Evolutionary conservation across 768 basidiomycete genomes (phyloP).

Genomic region (Boletus sensibilis): DNA sequence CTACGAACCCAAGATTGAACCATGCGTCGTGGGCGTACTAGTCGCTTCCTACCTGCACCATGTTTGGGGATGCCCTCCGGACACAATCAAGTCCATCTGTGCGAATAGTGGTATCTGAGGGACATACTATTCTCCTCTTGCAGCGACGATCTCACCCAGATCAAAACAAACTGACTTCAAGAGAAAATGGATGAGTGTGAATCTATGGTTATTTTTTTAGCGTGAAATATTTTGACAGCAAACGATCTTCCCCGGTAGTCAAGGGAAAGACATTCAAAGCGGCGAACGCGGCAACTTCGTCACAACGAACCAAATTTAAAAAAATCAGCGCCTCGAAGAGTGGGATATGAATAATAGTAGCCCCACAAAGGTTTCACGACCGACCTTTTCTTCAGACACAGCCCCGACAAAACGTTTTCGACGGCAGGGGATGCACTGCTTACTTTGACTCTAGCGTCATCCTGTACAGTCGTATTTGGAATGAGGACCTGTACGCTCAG

Average conservation of each 20-base stretch:
- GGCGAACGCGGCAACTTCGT: background rate
- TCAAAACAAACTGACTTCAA: background rate
- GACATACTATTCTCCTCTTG: background rate
- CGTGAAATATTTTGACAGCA: too few relatives aligned
- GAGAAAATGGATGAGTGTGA: background rate
- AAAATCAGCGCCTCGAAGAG: background rate
- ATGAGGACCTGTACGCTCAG: background rate
- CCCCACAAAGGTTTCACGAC: slow-evolving; percentile 4
- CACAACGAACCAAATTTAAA: background rate
- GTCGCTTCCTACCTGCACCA: background rate
- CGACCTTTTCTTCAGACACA: slow-evolving; percentile 17
- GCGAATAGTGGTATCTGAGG: background rate
- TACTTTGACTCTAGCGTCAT: slow-evolving; percentile 6
- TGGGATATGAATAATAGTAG: background rate
- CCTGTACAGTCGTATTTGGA: background rate
- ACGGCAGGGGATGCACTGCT: background rate
- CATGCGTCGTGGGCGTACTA: background rate
- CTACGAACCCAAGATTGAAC: background rate
- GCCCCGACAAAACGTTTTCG: background rate
- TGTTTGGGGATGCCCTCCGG: background rate
- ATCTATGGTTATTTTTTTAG: background rate
- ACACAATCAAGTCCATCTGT: background rate
- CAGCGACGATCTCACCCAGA: background rate
- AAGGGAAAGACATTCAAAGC: background rate
- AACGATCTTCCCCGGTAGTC: background rate